Base-by-base conservation (phyloP, 805 yeast species). In the Vanderwaltozyma yarrowii region DNA sequence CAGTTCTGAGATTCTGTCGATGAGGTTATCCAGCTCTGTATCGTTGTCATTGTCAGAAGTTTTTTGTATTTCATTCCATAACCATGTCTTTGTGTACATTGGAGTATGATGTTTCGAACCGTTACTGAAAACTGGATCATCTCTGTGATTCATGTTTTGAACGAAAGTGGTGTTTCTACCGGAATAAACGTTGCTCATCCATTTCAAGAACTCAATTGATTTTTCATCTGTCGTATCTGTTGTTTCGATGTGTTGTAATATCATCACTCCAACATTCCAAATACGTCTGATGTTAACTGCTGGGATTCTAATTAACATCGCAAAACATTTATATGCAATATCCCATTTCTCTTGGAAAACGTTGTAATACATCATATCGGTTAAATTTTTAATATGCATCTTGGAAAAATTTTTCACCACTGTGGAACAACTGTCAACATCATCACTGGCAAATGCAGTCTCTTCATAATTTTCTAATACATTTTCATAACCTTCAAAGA, bases 201-300 rank as follows among this genome's bases (percentile, higher is more conserved):
- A 58, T 23, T 49, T 50, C 32, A 54, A 32, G 41, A 53, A 51
- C 14, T 51, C 52, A 11, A 53, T 21, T 10, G 46, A 37, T 20
- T 39, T 45, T 12, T 35, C 27, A 10, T 24, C 5, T 30, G 6
- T 9, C 9, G 6, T 6, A 21, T 6, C 9, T 13, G 34, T 38
- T 15, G 45, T 38, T 12, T 43, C 38, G 11, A 41, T 30, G 5
- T 50, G 44, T 24, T 51, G 49, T 17, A 80, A 50, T 5, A 80
- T 73, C 42, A 74, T 78, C 5, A 75, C 54, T 0, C 82, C 87
- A 1, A 78, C 27, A 0, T 80, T 72, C 88, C 88, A 81, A 10
- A 79, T 50, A 3, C 70, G 58, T 38, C 76, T 61, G 5, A 78
- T 52, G 50, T 80, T 84, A 10, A 73, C 65, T 1, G 54, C 54